Percentiles rank a stretch among this genome's conserved stretches.
Evolutionary conservation across 805 yeast species (phyloP).

Genomic region (Starmerella bombicola): DNA sequence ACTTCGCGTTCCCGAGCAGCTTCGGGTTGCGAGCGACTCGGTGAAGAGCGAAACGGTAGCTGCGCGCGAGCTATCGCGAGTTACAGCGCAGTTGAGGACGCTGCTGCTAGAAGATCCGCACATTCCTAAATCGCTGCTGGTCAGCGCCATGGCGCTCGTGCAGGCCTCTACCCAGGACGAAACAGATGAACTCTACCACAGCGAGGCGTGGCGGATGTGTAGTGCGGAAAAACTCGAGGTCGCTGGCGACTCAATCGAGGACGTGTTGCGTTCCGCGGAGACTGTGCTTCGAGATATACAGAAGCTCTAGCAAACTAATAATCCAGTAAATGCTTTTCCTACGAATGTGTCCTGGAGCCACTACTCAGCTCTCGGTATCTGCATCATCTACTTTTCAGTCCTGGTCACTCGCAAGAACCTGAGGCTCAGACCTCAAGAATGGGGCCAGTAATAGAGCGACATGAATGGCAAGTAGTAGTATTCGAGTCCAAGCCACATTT

Average conservation of each 20-base stretch:
- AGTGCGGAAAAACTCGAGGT: conserved; percentile 7
- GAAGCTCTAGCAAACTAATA: no score
- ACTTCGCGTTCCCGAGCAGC: conserved; percentile 17
- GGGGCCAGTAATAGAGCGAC: no score
- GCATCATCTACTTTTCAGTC: no score
- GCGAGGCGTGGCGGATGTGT: conserved; percentile 19
- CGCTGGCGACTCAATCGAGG: conserved; percentile 17
- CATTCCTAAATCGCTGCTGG: conserved; percentile 2
- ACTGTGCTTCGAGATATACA: no score
- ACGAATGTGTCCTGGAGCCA: no score
- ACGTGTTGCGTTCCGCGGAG: conserved; percentile 15
- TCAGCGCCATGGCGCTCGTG: conserved; percentile 24
- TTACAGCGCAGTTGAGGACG: conserved; percentile 18
- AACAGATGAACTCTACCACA: conserved; percentile 19
- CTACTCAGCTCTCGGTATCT: no score
- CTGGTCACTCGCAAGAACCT: no score
- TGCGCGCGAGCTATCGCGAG: conserved; percentile 19
- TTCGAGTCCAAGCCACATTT: no score
- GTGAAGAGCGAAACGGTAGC: conserved; percentile 21
- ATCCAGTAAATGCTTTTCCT: no score
- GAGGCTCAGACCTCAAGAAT: no score
- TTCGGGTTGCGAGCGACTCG: conserved; percentile 14
- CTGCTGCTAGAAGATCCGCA: conserved; percentile 3
- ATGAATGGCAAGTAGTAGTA: no score
- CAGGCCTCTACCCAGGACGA: conserved; percentile 23